These are phyloP conservation scores for Coemansia sp. DNA, from an alignment of 192 early-diverging fungal species.

Conservation along the genomic window DNA sequence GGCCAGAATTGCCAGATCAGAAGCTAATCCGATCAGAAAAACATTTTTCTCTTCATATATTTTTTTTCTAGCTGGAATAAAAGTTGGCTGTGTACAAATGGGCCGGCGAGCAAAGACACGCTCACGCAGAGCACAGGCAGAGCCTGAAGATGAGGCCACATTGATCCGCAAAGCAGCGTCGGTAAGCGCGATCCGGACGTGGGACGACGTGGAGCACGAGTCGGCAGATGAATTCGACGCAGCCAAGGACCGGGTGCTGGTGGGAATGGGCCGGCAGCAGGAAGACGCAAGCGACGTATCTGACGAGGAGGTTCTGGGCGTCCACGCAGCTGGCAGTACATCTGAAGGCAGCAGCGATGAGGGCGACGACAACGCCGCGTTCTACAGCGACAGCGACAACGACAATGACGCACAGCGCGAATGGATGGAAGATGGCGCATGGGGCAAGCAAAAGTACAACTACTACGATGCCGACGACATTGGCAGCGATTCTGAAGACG, in stretches of 20 bases:
- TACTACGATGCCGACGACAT: conserved; percentile 88
- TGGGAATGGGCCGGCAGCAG: conserved; percentile 31
- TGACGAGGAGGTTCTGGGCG: conserved; percentile 75
- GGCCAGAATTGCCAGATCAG: too few species aligned
- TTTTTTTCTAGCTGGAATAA: not conserved
- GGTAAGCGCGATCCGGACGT: conserved; percentile 65
- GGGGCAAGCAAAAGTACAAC: conserved; percentile 73
- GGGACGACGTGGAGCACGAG: conserved; percentile 73
- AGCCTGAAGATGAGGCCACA: conserved; percentile 26
- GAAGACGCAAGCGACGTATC: conserved; percentile 57
- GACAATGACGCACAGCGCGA: conserved; percentile 22
- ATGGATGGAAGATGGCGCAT: conserved; percentile 60
- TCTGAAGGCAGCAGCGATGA: conserved; percentile 47
- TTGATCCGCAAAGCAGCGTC: conserved; percentile 40
- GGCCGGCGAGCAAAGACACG: conserved; percentile 36
- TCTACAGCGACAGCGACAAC: conserved; percentile 44
- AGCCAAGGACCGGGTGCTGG: conserved; percentile 57
- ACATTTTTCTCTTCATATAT: not conserved
- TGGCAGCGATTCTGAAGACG: conserved; percentile 70
- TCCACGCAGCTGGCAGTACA: conserved; percentile 47
- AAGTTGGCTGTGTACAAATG: conserved; percentile 12
- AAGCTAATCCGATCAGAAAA: conserved; percentile 16
- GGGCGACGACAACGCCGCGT: conserved; percentile 2
- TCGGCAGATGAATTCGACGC: conserved; percentile 71
- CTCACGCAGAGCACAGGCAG: conserved; percentile 7